A percentile compares a stretch with the other conserved stretches of the same genome.
These are phyloP conservation scores for Antitrichia curtipendula DNA, from an alignment of 225 moss, liverwort and hornwort genomes.

Conservation along the genomic window DNA sequence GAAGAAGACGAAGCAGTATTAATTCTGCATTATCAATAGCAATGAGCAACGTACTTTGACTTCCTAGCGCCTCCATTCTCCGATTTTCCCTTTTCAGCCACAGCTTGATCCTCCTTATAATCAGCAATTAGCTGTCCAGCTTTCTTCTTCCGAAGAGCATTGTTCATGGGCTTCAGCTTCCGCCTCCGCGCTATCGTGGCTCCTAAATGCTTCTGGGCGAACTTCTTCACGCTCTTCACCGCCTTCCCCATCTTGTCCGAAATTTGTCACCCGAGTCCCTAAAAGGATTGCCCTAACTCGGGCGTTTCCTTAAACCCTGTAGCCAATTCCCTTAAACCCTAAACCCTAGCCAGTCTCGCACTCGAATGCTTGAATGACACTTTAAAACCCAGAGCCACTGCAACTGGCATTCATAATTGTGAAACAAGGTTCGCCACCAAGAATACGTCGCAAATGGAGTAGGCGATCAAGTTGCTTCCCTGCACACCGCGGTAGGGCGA, in stretches of 20 bases:
- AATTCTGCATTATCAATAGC: not conserved
- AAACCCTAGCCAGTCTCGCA: not conserved
- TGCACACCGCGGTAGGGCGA: not conserved
- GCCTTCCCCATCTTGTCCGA: slow-evolving; percentile 47
- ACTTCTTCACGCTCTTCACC: slow-evolving; percentile 88
- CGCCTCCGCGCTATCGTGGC: slow-evolving; percentile 66
- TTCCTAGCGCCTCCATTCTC: slow-evolving; percentile 15
- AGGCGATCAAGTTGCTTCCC: not conserved
- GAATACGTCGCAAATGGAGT: not conserved
- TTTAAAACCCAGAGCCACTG: not conserved
- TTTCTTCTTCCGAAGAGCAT: slow-evolving; percentile 61
- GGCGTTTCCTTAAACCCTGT: not conserved
- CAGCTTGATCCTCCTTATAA: slow-evolving; percentile 38
- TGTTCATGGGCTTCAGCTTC: slow-evolving; percentile 88
- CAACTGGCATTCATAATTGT: not conserved
- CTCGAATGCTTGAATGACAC: not conserved
- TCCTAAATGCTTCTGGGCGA: slow-evolving; percentile 70
- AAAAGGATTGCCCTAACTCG: not conserved
- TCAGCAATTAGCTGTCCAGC: slow-evolving; percentile 35
- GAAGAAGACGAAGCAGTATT: not conserved
- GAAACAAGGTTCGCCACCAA: not conserved
- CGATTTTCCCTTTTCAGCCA: not conserved
- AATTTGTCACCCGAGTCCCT: not conserved
- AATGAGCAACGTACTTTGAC: slow-evolving; percentile 13
- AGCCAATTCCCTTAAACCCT: slow-evolving; percentile 1